A percentile compares a stretch with the other conserved stretches of the same genome.
Evolutionary conservation across 805 yeast species (phyloP).

Genomic region (Saturnispora bothae): DNA sequence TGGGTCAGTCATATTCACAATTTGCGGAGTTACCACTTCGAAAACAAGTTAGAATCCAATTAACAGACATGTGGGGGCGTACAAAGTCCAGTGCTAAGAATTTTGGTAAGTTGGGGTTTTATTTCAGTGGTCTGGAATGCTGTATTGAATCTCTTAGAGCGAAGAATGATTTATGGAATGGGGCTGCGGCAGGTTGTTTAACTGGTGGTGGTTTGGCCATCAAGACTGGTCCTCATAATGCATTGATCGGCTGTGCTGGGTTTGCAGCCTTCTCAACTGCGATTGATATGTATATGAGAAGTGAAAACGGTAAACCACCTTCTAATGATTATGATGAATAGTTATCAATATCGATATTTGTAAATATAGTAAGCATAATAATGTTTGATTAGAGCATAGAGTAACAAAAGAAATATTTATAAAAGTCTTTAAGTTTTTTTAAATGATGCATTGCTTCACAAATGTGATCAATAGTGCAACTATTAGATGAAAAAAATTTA

Average conservation of each 20-base stretch:
- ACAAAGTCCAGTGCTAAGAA: constrained; percentile 86
- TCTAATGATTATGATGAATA: constrained; percentile 70
- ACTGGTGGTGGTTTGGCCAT: constrained; percentile 95
- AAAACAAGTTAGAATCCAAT: constrained; percentile 87
- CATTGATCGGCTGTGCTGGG: constrained; percentile 88
- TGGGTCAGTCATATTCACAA: constrained; percentile 33
- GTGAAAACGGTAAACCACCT: constrained; percentile 79
- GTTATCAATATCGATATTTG: too few relatives aligned
- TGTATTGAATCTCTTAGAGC: constrained; percentile 77
- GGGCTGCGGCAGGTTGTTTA: constrained; percentile 86
- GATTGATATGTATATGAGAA: constrained; percentile 74
- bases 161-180: constrained; percentile 85
- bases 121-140: constrained; percentile 90
- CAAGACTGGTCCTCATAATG: constrained; percentile 90
- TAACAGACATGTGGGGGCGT: constrained; percentile 83
- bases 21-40: constrained; percentile 79
- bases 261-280: constrained; percentile 94
- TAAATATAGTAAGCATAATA: background rate
- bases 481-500: too few relatives aligned
- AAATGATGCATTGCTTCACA: too few relatives aligned
- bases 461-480: too few relatives aligned
- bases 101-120: constrained; percentile 87
- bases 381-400: too few relatives aligned
- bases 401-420: too few relatives aligned
- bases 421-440: too few relatives aligned